Percentiles rank a stretch among this genome's conserved stretches.
Evolutionary conservation across 1,139 yeast genomes (phyloP).

Genomic region (Sugiyamaella sp.): DNA sequence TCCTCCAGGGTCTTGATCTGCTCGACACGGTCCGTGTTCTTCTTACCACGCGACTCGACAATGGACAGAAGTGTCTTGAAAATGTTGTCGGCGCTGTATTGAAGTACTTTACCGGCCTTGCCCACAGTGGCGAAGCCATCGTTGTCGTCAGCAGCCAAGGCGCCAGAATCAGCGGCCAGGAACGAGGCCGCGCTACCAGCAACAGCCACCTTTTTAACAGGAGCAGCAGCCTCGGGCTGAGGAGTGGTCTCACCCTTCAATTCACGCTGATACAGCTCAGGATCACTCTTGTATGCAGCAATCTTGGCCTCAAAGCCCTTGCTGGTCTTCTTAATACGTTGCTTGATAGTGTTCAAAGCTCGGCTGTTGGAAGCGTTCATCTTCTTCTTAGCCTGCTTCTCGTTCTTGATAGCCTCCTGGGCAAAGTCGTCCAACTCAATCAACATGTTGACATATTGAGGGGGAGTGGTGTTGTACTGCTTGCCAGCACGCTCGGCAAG

Average conservation of each 20-base stretch:
- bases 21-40: slow-evolving; percentile 82
- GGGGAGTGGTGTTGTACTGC: slow-evolving; percentile 72
- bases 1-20: slow-evolving; percentile 74
- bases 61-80: slow-evolving; percentile 76
- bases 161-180: slow-evolving; percentile 32
- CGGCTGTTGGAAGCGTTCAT: slow-evolving; percentile 82
- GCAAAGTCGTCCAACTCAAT: slow-evolving; percentile 75
- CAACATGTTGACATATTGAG: slow-evolving; percentile 66
- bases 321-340: slow-evolving; percentile 80
- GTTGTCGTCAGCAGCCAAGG: slow-evolving; percentile 41
- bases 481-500: slow-evolving; percentile 69
- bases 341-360: slow-evolving; percentile 85
- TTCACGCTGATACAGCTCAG: slow-evolving; percentile 70
- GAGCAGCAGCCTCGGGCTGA: slow-evolving; percentile 15
- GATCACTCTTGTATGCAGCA: slow-evolving; percentile 64
- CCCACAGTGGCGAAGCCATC: slow-evolving; percentile 49
- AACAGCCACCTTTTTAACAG: slow-evolving; percentile 7
- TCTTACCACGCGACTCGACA: slow-evolving; percentile 92
- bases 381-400: slow-evolving; percentile 63
- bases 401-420: slow-evolving; percentile 58
- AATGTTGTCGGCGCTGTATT: slow-evolving; percentile 50
- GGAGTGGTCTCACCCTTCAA: slow-evolving; percentile 39
- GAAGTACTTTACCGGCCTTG: slow-evolving; percentile 47
- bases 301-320: slow-evolving; percentile 67
- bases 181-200: slow-evolving; percentile 14